A percentile compares a stretch with the other conserved stretches of the same genome.
Conservation (phyloP, 306 rosid genomes). For the Phaseolus lunatus region DNA sequence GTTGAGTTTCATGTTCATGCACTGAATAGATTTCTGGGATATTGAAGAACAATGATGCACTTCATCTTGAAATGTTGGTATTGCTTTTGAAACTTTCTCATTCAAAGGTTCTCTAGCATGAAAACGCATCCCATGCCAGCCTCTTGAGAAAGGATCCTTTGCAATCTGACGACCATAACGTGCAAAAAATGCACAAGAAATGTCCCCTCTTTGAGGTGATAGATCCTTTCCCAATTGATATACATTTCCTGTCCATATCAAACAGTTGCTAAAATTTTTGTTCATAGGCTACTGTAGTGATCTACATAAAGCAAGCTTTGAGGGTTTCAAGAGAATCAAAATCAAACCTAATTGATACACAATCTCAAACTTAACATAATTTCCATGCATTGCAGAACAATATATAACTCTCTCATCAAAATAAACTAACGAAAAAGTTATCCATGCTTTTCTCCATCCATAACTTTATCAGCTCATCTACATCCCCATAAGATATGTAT, state of each 20-base stretch:
- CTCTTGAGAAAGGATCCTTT: constrained; percentile 46
- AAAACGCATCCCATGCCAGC: constrained; percentile 40
- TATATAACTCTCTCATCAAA: background rate
- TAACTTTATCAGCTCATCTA: background rate
- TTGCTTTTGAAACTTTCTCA: constrained; percentile 51
- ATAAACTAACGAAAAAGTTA: background rate
- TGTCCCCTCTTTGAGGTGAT: constrained; percentile 53
- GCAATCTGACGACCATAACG: constrained; percentile 44
- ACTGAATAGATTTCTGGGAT: constrained; percentile 44
- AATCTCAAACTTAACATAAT: background rate
- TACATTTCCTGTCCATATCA: constrained; percentile 62
- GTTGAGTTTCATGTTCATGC: constrained; percentile 49
- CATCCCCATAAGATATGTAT: background rate
- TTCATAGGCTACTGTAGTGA: background rate
- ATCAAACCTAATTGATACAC: background rate
- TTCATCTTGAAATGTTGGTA: constrained; percentile 30
- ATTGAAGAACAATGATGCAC: constrained; percentile 33
- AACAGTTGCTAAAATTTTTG: constrained; percentile 20
- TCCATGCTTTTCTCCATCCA: background rate
- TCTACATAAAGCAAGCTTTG: constrained; percentile 11
- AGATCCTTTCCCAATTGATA: constrained; percentile 50
- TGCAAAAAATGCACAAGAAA: constrained; percentile 41
- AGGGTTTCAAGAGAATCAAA: background rate
- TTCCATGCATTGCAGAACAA: background rate
- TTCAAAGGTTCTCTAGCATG: constrained; percentile 41